phyloP scores from a whole-genome alignment of 495 filamentous ascomycete species.

The Daldinia loculata region DNA sequence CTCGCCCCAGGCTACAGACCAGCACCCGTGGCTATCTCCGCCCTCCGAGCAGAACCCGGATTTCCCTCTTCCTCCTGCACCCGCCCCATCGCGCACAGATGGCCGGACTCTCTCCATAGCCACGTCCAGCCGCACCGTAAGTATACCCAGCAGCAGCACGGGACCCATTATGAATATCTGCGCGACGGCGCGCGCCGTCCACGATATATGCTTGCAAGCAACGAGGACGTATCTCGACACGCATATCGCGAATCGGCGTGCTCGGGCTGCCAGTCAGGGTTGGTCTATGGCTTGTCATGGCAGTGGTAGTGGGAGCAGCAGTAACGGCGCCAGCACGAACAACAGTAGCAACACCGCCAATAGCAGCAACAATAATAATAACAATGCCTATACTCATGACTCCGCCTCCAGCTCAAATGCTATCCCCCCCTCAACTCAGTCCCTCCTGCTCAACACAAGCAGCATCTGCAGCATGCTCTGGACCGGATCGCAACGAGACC shows the following conservation, averaged over 20 bases:
- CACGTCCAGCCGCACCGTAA: not conserved
- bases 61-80: not conserved
- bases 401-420: not conserved
- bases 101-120: not conserved
- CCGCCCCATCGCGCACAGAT: not conserved
- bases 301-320: not conserved
- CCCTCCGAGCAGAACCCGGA: not conserved
- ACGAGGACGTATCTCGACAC: conserved; percentile 41
- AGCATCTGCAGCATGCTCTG: conserved; percentile 46
- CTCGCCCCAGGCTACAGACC: not conserved
- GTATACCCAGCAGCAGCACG: conserved; percentile 10
- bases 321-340: not conserved
- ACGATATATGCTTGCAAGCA: conserved; percentile 40
- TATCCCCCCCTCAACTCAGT: conserved; percentile 2
- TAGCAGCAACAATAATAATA: not conserved
- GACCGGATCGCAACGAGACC: conserved; percentile 32
- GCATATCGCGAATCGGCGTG: conserved; percentile 32
- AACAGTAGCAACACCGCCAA: not conserved
- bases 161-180: conserved; percentile 2
- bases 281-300: not conserved
- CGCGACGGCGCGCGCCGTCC: conserved; percentile 13
- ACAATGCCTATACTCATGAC: not conserved
- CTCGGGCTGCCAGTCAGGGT: conserved; percentile 7
- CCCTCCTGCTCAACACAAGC: conserved; percentile 43
- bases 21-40: not conserved